Percentiles rank a stretch among this genome's conserved stretches.
Evolutionary conservation across 2,329 filamentous ascomycete species (phyloP).

Genomic region (Aspergillus sojae): DNA sequence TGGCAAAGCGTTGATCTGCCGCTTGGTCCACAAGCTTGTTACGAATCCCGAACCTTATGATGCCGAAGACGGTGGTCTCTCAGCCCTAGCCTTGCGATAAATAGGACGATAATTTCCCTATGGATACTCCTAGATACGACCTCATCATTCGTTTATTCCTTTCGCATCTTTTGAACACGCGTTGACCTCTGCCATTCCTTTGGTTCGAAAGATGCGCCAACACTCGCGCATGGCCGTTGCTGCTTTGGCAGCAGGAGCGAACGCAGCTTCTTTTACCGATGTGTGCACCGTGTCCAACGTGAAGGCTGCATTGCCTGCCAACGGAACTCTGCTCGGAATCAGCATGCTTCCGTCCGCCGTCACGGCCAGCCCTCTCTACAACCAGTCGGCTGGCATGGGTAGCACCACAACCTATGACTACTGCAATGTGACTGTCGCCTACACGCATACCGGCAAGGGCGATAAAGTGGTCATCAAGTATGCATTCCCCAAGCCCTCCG

Average conservation of each 20-base stretch:
- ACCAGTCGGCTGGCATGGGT: constrained; percentile 32
- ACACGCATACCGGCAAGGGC: constrained; percentile 46
- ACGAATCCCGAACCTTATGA: not conserved
- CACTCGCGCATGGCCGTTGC: constrained; percentile 15
- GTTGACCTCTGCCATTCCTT: not conserved
- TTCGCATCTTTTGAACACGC: not conserved
- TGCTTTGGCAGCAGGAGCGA: constrained; percentile 31
- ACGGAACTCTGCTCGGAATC: constrained; percentile 46
- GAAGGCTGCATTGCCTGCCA: constrained; percentile 44
- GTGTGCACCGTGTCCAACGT: constrained; percentile 48
- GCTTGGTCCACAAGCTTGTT: not conserved
- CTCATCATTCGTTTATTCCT: not conserved
- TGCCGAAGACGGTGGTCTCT: not conserved
- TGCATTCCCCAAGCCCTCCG: constrained; percentile 38
- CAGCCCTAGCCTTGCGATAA: not conserved
- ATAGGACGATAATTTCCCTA: not conserved
- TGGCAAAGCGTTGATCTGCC: not conserved
- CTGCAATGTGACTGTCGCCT: constrained; percentile 49
- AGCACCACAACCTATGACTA: constrained; percentile 29
- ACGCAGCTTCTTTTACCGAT: constrained; percentile 40
- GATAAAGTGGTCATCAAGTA: constrained; percentile 42
- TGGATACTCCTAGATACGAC: not conserved
- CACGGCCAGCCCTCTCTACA: constrained; percentile 43
- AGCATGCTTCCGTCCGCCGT: constrained; percentile 45
- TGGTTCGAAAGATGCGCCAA: not conserved